Base-by-base conservation (phyloP, 805 yeast species). In the Candida germanica region DNA sequence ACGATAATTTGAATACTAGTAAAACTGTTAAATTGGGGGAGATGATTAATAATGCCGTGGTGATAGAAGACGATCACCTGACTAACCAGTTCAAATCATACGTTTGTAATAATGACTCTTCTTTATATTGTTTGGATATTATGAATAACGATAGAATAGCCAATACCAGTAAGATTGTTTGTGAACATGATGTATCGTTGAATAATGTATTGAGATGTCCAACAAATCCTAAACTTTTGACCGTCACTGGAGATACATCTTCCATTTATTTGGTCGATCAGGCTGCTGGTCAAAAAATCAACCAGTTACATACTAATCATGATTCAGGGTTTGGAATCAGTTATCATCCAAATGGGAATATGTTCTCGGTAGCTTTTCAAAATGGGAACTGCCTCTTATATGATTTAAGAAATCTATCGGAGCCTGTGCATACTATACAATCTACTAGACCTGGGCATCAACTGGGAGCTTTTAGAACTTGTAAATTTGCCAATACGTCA, bases 251-350 rank as follows among this genome's bases (percentile, higher is more conserved):
- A 2, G 98, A 89, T 56, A 71, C 83, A 4, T 70, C 82, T 9
- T 71, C 77, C 23, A 73, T 89, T 22, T 80, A 76, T 29, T 46
- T 89, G 24, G 48, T 73, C 16, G 79, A 76, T 42, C 71, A 78
- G 0, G 59, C 61, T 13, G 51, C 58, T 27, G 34, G 43, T 5
- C 18, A 15, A 13, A 28, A 21, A 14, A 13, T 11, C 11, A 20
- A 20, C 23, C 54, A 54, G 14, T 66, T 78, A 35, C 69, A 65
- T 38, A 80, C 91, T 0, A 57, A 65, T 2, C 79, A 83, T 39
- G 95, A 85, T 47, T 75, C 83, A 30, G 96, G 96, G 2, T 86
- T 88, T 53, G 88, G 95, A 4, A 79, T 86, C 0, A 75, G 83
- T 19, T 88, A 81, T 62, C 80, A 82, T 41, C 74, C 81, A n/a